Evolutionary conservation across 768 basidiomycete species (phyloP), one percentile per base, ranked within the genome.

Genomic region (Lentinula aciculospora): DNA sequence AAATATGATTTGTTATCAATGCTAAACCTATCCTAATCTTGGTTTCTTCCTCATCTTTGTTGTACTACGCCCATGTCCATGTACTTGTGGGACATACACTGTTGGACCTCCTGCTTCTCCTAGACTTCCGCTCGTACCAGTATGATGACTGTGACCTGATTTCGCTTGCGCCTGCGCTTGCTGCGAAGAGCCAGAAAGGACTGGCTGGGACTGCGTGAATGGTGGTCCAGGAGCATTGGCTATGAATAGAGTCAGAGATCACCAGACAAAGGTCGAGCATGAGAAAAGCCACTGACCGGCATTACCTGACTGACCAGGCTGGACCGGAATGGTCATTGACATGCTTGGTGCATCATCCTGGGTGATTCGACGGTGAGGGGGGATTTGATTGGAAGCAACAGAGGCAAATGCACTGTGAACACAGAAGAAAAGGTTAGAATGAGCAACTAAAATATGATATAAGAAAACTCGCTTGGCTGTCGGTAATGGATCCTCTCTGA

Each of bases 311-410:
- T 53, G 51, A 0, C 51, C 51, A 15, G 36, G 23, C 25, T 53
- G 51, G 3, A 36, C 13, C 6, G 34, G 32, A 28, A 53, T 36
- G 23, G 32, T 53, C 51, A 53, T 53, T 10, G 51, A 53, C 51
- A 53, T 53, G 51, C 51, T 53, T 0, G 90, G 89, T 5, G 89
- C 91, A 37, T 98, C 94, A 67, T 98, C 96, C 65, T 93, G 89
- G 1, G 94, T 90, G 53, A 98, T 95, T 40, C 94, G 83, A 29
- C 94, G 78, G 39, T 86, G 85, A 0, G 95, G 95, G 32, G 94
- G 95, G 12, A 86, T 78, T 61, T 92, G 88, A 53, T 82, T 78
- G 1, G 81, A 65, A 0, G 78, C 76, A 19, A 88, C 77, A 3
- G 80, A 75, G 39, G 86, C 80, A 69, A 96, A 95, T 0, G 89